Evolutionary conservation across 2,329 filamentous ascomycete species (phyloP), one percentile per base, ranked within the genome.

Genomic region (Falciphora oryzae): DNA sequence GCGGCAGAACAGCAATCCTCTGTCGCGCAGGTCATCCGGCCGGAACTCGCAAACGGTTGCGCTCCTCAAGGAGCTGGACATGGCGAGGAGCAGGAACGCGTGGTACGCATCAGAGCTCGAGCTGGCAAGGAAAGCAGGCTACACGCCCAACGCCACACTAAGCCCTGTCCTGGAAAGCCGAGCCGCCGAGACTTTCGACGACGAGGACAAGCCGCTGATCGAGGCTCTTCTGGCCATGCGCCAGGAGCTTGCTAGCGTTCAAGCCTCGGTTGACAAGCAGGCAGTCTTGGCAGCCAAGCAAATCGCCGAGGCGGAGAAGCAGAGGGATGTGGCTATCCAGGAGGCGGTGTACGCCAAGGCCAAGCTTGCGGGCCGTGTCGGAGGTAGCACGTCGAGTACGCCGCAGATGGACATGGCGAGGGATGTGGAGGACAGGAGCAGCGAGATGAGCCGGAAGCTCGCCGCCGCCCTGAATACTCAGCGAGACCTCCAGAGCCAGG

Each of bases 81-180:
- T 87, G 11, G 85, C 89, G 4, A 91, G 92, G 71, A 95, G 90
- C 72, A 87, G 91, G 63, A 98, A 97, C 76, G 94, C 94, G 0
- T 99, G 95, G 95, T 97, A 96, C 75, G 92, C 93, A 10, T 97
- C 94, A 0, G 95, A 99, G 76, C 81, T 99, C 59, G 92, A 96
- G 65, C 81, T 99, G 68, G 96, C 95, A 8, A 88, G 91, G 62
- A 97, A 97, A 76, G 87, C 92, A 57, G 95, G 95, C 6, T 99
- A 98, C 72, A 83, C 87, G 8, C 85, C 91, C 22, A 92, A 86
- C 67, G 80, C 87, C 3, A 87, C 88, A 1, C 84, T 87, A 31
- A 91, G 86, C 71, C 88, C 92, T 18, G 82, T 87, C 0, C 80
- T 97, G 29, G 94, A 98, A 68, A 88, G 90, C 69, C 87, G 90